Conservation (phyloP, 2,329 filamentous ascomycete species). For the Colletotrichum limetticola region DNA sequence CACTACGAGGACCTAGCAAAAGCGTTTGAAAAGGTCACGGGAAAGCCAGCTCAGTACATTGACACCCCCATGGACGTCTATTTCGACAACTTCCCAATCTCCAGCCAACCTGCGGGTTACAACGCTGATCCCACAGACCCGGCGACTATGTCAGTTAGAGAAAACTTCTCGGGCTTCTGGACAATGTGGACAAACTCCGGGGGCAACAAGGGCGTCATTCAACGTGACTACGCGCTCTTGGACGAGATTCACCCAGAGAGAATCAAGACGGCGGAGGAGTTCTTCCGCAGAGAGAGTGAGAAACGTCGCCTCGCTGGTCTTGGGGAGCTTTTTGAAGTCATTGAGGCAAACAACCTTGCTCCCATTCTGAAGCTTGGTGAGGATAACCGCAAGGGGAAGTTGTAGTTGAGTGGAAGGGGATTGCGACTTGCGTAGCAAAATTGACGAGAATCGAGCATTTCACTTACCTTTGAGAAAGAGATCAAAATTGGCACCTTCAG, state of each 20-base stretch:
- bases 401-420: background rate
- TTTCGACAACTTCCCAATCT: conserved; percentile 31
- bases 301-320: conserved; percentile 40
- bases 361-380: conserved; percentile 42
- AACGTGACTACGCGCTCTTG: conserved; percentile 58
- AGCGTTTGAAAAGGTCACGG: conserved; percentile 56
- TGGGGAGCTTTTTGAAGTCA: conserved; percentile 46
- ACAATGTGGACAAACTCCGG: conserved; percentile 55
- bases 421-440: background rate
- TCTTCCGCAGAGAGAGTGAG: conserved; percentile 53
- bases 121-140: conserved; percentile 44
- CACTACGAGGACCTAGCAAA: conserved; percentile 50
- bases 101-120: conserved; percentile 46
- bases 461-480: too few relatives aligned
- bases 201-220: conserved; percentile 52
- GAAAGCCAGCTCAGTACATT: conserved; percentile 52
- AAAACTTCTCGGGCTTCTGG: conserved; percentile 65
- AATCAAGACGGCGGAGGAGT: conserved; percentile 60
- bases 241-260: conserved; percentile 62
- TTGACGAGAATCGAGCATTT: too few relatives aligned
- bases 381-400: conserved; percentile 28
- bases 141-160: conserved; percentile 46
- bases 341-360: conserved; percentile 33
- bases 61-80: conserved; percentile 49
- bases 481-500: too few relatives aligned